phyloP scores from a whole-genome alignment of 2,329 filamentous ascomycete genomes.

The Pyricularia sp. region DNA sequence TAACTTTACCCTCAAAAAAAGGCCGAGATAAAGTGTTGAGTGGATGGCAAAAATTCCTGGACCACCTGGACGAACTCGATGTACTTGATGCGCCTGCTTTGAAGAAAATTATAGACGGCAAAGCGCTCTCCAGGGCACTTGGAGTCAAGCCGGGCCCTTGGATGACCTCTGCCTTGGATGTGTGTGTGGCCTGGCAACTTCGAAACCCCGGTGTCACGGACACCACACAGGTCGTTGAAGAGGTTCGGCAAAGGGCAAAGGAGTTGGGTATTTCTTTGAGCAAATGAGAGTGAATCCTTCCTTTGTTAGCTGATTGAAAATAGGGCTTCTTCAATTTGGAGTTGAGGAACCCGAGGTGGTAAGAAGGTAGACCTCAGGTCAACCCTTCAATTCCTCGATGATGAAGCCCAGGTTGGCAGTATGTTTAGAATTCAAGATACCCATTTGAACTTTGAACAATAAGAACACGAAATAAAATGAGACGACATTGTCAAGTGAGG shows the following conservation, averaged over 20 bases:
- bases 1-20: neutral
- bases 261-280: constrained; percentile 37
- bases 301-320: neutral
- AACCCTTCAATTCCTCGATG: neutral
- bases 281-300: neutral
- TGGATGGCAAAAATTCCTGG: constrained; percentile 45
- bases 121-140: constrained; percentile 58
- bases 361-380: too few relatives aligned
- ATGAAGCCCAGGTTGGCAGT: neutral
- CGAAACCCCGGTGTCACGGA: constrained; percentile 62
- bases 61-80: constrained; percentile 44
- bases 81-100: constrained; percentile 48
- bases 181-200: constrained; percentile 83
- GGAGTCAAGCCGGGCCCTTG: constrained; percentile 68
- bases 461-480: too few relatives aligned
- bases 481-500: too few relatives aligned
- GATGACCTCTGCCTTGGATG: constrained; percentile 70
- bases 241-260: constrained; percentile 39
- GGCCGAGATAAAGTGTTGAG: constrained; percentile 31
- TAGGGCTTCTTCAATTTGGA: neutral
- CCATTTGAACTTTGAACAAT: neutral
- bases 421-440: neutral
- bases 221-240: constrained; percentile 45
- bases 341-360: neutral
- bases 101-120: constrained; percentile 65